Percentiles rank a stretch among this genome's conserved stretches.
Evolutionary conservation across 2,329 filamentous ascomycete genomes (phyloP).

Genomic region (Ascochyta rabiei): DNA sequence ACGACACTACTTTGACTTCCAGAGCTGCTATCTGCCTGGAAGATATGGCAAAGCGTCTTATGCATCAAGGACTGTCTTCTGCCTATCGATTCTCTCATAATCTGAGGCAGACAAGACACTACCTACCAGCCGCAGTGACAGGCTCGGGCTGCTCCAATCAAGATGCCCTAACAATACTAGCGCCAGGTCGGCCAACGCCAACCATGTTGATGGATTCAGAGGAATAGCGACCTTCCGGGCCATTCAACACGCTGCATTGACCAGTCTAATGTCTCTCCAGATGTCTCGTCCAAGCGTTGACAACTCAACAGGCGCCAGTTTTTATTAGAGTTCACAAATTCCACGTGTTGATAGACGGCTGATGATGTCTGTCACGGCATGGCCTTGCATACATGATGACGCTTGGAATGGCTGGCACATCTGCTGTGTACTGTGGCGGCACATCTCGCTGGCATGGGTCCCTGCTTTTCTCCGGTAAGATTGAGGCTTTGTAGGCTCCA

Average conservation of each 20-base stretch:
- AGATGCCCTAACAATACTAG: slow-evolving; percentile 12
- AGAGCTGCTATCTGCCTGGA: not conserved
- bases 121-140: slow-evolving; percentile 15
- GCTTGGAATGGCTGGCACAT: slow-evolving; percentile 11
- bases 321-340: not conserved
- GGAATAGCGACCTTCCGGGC: not conserved
- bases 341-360: not conserved
- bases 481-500: slow-evolving; percentile 3
- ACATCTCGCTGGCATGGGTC: not conserved
- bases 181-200: slow-evolving; percentile 15
- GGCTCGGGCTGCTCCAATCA: slow-evolving; percentile 29
- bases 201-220: not conserved
- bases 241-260: not conserved
- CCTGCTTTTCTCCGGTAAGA: slow-evolving; percentile 1
- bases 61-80: not conserved
- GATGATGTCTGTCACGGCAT: not conserved
- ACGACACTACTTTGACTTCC: slow-evolving; percentile 10
- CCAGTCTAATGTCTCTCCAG: not conserved
- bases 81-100: not conserved
- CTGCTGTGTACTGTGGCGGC: slow-evolving; percentile 1
- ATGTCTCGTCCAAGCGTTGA: not conserved
- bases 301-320: not conserved
- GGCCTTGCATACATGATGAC: slow-evolving; percentile 17
- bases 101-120: not conserved
- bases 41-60: not conserved